Evolutionary conservation across 2,329 filamentous ascomycete species (phyloP).

Genomic region (Fusarium sp.): DNA sequence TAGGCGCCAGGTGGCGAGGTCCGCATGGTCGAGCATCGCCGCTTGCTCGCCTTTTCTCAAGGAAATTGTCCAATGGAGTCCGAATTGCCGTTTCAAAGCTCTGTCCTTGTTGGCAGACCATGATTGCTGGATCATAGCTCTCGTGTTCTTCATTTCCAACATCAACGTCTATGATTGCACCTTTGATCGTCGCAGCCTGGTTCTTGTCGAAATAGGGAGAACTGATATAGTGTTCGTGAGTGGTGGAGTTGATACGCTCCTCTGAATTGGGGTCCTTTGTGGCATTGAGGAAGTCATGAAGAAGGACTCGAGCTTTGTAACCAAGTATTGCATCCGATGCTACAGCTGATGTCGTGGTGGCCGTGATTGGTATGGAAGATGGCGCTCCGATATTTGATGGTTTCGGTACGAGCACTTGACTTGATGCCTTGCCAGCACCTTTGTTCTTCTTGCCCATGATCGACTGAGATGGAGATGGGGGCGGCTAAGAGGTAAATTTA

Average conservation of each 20-base stretch:
- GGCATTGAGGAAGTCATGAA: conserved; percentile 15
- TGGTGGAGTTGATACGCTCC: conserved; percentile 13
- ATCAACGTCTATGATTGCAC: conserved; percentile 7
- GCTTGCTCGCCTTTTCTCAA: conserved; percentile 9
- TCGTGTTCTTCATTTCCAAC: not conserved
- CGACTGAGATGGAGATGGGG: not conserved
- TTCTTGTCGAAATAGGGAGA: conserved; percentile 6
- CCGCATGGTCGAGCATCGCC: conserved; percentile 18
- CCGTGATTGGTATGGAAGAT: not conserved
- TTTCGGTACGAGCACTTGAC: not conserved
- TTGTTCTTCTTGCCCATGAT: conserved; percentile 11
- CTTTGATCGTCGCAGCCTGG: conserved; percentile 8
- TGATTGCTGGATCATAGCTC: not conserved
- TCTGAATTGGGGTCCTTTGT: conserved; percentile 3
- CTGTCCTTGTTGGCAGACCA: not conserved
- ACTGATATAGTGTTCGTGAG: conserved; percentile 11
- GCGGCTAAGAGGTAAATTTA: too few species aligned
- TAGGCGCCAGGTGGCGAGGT: conserved; percentile 10
- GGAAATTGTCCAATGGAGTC: not conserved
- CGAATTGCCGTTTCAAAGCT: conserved; percentile 2
- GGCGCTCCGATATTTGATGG: too few species aligned
- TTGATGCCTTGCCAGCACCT: not conserved
- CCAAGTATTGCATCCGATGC: conserved; percentile 5
- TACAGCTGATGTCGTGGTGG: conserved; percentile 3
- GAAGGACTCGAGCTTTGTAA: conserved; percentile 13